phyloP scores from a whole-genome alignment of 2,329 filamentous ascomycete species.

The Cladosporium sp. region DNA sequence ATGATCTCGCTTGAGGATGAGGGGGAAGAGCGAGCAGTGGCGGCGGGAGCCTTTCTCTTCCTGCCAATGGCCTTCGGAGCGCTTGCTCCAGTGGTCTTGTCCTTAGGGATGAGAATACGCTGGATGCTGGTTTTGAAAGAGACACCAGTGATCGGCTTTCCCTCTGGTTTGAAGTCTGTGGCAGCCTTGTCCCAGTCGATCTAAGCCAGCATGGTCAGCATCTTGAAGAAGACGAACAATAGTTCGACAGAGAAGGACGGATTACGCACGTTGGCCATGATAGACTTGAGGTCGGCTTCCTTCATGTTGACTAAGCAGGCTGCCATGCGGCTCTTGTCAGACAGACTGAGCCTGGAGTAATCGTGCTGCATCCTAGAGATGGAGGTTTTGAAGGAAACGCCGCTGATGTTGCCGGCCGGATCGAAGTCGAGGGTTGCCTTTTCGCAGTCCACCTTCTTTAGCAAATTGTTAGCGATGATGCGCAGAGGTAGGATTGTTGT shows the following conservation, averaged over 20 bases:
- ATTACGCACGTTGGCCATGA: background rate
- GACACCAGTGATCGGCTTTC: background rate
- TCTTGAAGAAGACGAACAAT: background rate
- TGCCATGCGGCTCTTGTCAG: constrained; percentile 2
- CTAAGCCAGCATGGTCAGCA: background rate
- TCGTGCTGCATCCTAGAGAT: background rate
- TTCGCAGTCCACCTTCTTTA: background rate
- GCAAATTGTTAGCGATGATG: background rate
- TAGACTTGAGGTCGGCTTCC: background rate
- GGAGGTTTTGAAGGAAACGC: constrained; percentile 2
- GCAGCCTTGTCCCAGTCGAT: constrained; percentile 3
- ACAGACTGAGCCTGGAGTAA: background rate
- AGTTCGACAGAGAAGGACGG: background rate
- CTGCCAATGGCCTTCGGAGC: background rate
- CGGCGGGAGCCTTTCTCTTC: background rate
- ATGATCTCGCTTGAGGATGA: background rate
- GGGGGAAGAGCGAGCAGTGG: background rate
- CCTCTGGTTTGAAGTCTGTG: constrained; percentile 1
- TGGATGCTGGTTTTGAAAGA: constrained; percentile 7
- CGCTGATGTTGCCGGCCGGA: background rate
- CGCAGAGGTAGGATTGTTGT: no score
- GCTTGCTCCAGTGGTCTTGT: background rate
- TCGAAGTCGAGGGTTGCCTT: background rate
- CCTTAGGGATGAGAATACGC: background rate
- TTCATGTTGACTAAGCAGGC: constrained; percentile 3